These are phyloP conservation scores for Rubus idaeus DNA, from an alignment of 306 rosid species.

Conservation along the genomic window DNA sequence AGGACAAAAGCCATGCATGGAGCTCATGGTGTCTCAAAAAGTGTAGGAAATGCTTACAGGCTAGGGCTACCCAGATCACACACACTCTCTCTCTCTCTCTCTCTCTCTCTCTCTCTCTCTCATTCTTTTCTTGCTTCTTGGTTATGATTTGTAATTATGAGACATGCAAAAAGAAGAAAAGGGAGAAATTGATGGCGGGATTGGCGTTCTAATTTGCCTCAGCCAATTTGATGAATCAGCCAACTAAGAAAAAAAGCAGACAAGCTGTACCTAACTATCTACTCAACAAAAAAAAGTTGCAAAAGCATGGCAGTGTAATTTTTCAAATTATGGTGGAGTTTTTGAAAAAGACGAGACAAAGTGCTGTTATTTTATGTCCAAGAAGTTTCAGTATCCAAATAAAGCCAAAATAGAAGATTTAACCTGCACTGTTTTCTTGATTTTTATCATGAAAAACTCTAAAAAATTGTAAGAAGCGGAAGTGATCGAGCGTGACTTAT, in stretches of 20 bases:
- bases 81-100: neutral
- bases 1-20: conserved; percentile 18
- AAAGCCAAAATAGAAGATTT: conserved; percentile 21
- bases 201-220: conserved; percentile 49
- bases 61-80: neutral
- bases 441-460: neutral
- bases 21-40: conserved; percentile 47
- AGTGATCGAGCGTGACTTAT: no score
- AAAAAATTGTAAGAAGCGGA: neutral
- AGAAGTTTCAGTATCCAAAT: conserved; percentile 24
- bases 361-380: conserved; percentile 3
- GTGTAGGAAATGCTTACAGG: conserved; percentile 38
- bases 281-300: neutral
- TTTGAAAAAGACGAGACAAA: conserved; percentile 30
- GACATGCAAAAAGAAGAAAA: conserved; percentile 34
- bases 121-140: conserved; percentile 16
- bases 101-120: conserved; percentile 9
- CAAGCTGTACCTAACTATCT: conserved; percentile 12
- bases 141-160: conserved; percentile 29
- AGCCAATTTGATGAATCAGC: conserved; percentile 23
- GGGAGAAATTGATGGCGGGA: conserved; percentile 58
- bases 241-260: conserved; percentile 10
- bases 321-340: conserved; percentile 20
- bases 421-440: conserved; percentile 7
- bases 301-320: neutral